Evolutionary conservation across 208 protist species (phyloP), one percentile per base, ranked within the genome.

Genomic region (Leishmania mexicana): DNA sequence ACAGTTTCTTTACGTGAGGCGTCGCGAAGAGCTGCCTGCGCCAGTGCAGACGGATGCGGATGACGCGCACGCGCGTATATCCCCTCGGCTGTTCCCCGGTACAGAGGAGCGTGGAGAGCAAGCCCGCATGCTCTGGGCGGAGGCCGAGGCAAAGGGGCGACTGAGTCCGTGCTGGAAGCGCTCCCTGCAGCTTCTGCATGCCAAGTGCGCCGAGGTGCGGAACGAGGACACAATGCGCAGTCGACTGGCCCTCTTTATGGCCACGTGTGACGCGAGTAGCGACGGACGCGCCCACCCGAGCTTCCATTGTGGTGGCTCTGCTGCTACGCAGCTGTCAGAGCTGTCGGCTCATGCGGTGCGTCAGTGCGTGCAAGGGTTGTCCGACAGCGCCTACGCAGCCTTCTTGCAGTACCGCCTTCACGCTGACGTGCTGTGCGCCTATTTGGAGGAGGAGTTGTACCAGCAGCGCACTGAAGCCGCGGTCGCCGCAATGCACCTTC

Each of bases 381-480:
- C 87, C 17, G 93, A 96, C 77, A 73, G 85, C 38, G 85, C 87
- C 47, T 96, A 98, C 81, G 78, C 83, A 24, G 80, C 93, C 64
- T 98, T 96, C 75, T 85, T 96, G 62, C 95, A 96, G 84, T 98
- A 96, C 85, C 90, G 93, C 65, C 86, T 98, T 24, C 95, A 98
- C 86, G 85, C 90, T 4, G 92, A 96, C 78, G 88, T 93, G 24
- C 75, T 98, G 13, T 98, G 95, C 81, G 87, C 91, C 17, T 96
- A 95, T 80, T 85, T 96, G 65, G 89, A 96, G 76, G 93, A 96
- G 78, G 93, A 96, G 78, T 74, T 94, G 11, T 98, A 95, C 83
- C 95, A 98, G 75, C 85, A 98, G 83, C 93, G 93, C 78, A 98
- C 95, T 11, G 93, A 96, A 79, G 80, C 81, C 8, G 90, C 89